Percentiles rank a stretch among this genome's conserved stretches.
These are phyloP conservation scores for Melaleuca alternifolia DNA, from an alignment of 345 rosid genomes.

Conservation along the genomic window DNA sequence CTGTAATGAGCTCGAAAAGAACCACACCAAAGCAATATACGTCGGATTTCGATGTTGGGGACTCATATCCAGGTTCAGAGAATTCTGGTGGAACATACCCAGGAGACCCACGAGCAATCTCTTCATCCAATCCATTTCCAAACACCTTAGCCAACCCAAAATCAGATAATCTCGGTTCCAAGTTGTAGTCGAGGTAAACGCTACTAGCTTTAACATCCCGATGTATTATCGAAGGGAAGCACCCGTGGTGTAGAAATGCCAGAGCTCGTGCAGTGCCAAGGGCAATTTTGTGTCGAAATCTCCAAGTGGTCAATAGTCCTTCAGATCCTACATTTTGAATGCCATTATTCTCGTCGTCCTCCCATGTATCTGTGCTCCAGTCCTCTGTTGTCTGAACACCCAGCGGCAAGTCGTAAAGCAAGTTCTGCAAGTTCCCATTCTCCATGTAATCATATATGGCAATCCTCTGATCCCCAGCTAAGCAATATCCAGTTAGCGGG, in stretches of 20 bases:
- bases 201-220: constrained; percentile 88
- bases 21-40: constrained; percentile 89
- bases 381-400: constrained; percentile 71
- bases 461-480: constrained; percentile 91
- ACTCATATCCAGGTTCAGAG: constrained; percentile 38
- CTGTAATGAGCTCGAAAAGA: constrained; percentile 72
- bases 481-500: constrained; percentile 82
- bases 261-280: constrained; percentile 87
- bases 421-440: constrained; percentile 87
- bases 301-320: constrained; percentile 66
- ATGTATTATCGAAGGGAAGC: constrained; percentile 82
- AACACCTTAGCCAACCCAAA: constrained; percentile 80
- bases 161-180: constrained; percentile 85
- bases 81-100: constrained; percentile 86
- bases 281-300: constrained; percentile 71
- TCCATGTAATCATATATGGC: constrained; percentile 96
- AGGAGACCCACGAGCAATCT: constrained; percentile 56
- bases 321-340: constrained; percentile 56
- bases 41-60: constrained; percentile 73
- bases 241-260: constrained; percentile 93
- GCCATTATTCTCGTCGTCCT: constrained; percentile 45
- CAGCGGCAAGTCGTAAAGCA: constrained; percentile 82
- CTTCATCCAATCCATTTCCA: constrained; percentile 65
- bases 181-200: constrained; percentile 67
- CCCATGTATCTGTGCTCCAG: constrained; percentile 91